Percentiles rank a stretch among this genome's conserved stretches.
These are phyloP conservation scores for Rhodotorula sphaerocarpa DNA, from an alignment of 768 basidiomycete genomes.

Conservation along the genomic window DNA sequence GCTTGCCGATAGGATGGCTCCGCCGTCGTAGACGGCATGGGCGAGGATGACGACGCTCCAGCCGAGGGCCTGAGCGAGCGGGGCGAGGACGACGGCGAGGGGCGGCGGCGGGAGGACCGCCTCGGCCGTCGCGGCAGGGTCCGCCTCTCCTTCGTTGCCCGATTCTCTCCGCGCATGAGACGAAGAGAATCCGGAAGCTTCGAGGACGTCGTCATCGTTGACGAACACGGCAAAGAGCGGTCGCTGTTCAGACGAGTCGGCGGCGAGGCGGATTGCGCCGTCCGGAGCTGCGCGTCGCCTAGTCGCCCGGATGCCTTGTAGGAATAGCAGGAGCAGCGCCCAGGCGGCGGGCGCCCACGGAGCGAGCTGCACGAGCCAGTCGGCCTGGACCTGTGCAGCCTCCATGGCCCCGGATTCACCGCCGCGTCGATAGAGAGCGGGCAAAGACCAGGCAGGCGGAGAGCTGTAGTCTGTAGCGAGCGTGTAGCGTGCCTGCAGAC, in stretches of 20 bases:
- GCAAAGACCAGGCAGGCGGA: too few relatives aligned
- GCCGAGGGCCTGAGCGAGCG: slow-evolving; percentile 8
- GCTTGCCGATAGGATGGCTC: rapidly evolving
- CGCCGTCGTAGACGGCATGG: background rate
- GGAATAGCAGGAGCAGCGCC: background rate
- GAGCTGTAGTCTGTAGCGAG: too few relatives aligned
- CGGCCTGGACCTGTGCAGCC: too few relatives aligned
- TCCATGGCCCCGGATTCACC: too few relatives aligned
- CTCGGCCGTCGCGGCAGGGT: background rate
- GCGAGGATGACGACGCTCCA: background rate
- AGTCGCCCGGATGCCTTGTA: rapidly evolving
- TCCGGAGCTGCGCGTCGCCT: background rate
- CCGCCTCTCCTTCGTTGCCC: background rate
- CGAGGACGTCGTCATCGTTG: slow-evolving; percentile 11
- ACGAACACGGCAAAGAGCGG: slow-evolving; percentile 9
- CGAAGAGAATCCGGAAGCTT: background rate
- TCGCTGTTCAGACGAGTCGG: background rate
- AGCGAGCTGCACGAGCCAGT: too few relatives aligned
- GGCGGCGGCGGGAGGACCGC: slow-evolving; percentile 8
- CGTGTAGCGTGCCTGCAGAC: too few relatives aligned
- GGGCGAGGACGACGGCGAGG: background rate
- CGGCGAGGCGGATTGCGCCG: background rate
- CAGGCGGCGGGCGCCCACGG: background rate
- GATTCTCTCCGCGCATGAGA: background rate
- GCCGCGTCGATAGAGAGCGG: too few relatives aligned